A percentile compares a stretch with the other conserved stretches of the same genome.
These are phyloP conservation scores for Cystobasidiaceae sp. DNA, from an alignment of 1,284 basidiomycete species.

Conservation along the genomic window DNA sequence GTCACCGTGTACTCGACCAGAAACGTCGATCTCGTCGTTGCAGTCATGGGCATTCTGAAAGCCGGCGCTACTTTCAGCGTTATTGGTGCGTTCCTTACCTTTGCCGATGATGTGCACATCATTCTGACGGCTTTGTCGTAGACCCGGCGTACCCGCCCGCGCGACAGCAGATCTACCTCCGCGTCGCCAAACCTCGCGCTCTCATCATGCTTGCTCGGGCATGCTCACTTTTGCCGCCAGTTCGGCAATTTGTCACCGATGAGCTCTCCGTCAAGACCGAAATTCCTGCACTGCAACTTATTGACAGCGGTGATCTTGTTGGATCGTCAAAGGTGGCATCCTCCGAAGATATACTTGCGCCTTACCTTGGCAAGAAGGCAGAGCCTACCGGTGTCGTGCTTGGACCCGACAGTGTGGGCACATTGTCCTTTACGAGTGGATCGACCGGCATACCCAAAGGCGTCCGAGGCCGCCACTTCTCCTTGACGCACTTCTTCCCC, in stretches of 20 bases:
- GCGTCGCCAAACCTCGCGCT: conserved; percentile 89
- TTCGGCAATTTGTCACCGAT: conserved; percentile 75
- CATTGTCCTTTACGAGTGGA: conserved; percentile 93
- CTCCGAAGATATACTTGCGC: conserved; percentile 46
- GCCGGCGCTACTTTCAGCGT: conserved; percentile 97
- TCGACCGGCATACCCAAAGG: conserved; percentile 98
- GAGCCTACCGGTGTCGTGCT: conserved; percentile 70
- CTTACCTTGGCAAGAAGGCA: conserved; percentile 37
- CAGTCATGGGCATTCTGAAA: conserved; percentile 94
- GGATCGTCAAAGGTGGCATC: conserved; percentile 61
- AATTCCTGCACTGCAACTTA: conserved; percentile 80
- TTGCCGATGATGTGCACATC: background rate
- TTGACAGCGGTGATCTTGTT: conserved; percentile 58
- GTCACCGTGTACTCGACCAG: conserved; percentile 99
- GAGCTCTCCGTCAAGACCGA: conserved; percentile 86
- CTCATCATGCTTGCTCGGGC: conserved; percentile 88
- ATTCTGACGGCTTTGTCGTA: conserved; percentile 44
- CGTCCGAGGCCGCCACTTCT: conserved; percentile 90
- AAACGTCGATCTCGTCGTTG: conserved; percentile 92
- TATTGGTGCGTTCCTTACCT: conserved; percentile 63
- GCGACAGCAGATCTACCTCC: conserved; percentile 90
- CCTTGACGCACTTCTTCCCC: conserved; percentile 98
- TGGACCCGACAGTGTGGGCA: conserved; percentile 92
- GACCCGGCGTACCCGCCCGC: conserved; percentile 96
- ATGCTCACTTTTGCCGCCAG: conserved; percentile 71